A percentile compares a stretch with the other conserved stretches of the same genome.
Conservation (phyloP, 106 monocot genomes). For the Ottelia alismoides region DNA sequence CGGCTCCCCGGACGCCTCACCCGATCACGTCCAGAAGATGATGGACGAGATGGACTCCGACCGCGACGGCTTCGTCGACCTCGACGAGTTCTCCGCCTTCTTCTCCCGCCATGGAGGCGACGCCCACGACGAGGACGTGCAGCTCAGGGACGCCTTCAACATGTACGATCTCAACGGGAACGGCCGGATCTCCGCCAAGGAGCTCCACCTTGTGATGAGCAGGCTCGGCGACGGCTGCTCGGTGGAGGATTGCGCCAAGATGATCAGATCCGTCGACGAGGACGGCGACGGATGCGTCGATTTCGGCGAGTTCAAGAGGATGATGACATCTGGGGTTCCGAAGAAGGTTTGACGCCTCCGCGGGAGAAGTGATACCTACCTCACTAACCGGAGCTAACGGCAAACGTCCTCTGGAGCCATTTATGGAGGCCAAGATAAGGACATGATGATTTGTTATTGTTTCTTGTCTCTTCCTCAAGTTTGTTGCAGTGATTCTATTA, state of each 20-base stretch:
- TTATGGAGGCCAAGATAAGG: too few species aligned
- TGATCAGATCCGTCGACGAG: constrained; percentile 53
- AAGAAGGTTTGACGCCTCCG: too few species aligned
- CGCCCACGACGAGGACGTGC: neutral
- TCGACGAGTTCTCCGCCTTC: constrained; percentile 44
- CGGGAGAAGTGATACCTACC: too few species aligned
- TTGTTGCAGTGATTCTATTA: too few species aligned
- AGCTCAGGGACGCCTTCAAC: constrained; percentile 57
- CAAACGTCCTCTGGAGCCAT: too few species aligned
- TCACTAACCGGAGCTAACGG: too few species aligned
- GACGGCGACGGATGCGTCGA: constrained; percentile 65
- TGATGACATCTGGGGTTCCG: constrained; percentile 51
- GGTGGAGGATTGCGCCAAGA: constrained; percentile 36
- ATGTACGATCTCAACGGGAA: constrained; percentile 73
- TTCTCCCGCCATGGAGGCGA: neutral
- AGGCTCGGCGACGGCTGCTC: constrained; percentile 50
- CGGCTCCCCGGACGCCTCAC: constrained; percentile 5
- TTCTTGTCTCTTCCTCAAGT: too few species aligned
- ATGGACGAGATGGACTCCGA: constrained; percentile 41
- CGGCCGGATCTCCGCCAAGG: constrained; percentile 46
- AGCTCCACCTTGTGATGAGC: constrained; percentile 49
- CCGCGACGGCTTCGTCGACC: constrained; percentile 45
- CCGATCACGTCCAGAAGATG: constrained; percentile 20
- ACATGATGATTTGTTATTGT: too few species aligned
- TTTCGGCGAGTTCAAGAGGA: constrained; percentile 75